A percentile compares a stretch with the other conserved stretches of the same genome.
These are phyloP conservation scores for Aspergillus saccharolyticus DNA, from an alignment of 495 filamentous ascomycete genomes.

Conservation along the genomic window DNA sequence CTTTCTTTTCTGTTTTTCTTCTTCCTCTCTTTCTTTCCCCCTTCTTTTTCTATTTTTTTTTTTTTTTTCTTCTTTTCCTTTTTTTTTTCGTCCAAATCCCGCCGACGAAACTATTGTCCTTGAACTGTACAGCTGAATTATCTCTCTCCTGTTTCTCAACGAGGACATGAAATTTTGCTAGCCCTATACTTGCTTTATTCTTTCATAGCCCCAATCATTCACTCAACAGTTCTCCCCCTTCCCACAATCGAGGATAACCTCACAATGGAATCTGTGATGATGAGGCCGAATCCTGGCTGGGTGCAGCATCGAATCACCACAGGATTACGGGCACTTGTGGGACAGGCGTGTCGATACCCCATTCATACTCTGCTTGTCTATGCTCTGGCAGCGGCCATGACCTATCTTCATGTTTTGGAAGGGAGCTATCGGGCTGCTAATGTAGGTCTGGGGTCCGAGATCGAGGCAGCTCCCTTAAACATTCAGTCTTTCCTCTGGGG, in stretches of 20 bases:
- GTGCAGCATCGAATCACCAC: neutral
- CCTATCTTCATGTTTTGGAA: conserved; percentile 4
- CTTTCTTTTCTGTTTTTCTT: too few species aligned
- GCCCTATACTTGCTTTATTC: neutral
- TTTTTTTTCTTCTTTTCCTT: too few species aligned
- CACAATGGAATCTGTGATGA: neutral
- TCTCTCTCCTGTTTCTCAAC: neutral
- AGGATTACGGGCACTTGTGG: neutral
- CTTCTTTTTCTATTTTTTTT: too few species aligned
- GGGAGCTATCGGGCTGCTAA: neutral
- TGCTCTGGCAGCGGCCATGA: neutral
- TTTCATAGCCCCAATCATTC: too few species aligned
- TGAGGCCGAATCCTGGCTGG: neutral
- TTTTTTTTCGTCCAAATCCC: too few species aligned
- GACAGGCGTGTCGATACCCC: conserved; percentile 4
- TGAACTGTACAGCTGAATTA: too few species aligned
- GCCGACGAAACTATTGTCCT: too few species aligned
- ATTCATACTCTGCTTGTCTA: conserved; percentile 3
- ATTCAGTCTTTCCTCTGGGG: conserved; percentile 2
- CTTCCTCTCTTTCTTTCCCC: too few species aligned
- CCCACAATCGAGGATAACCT: neutral
- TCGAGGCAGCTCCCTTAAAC: neutral
- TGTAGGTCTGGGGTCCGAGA: neutral
- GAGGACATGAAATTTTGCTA: neutral
- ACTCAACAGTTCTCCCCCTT: neutral